Evolutionary conservation across 2,329 filamentous ascomycete species (phyloP).

Genomic region (Fusarium devonianum): DNA sequence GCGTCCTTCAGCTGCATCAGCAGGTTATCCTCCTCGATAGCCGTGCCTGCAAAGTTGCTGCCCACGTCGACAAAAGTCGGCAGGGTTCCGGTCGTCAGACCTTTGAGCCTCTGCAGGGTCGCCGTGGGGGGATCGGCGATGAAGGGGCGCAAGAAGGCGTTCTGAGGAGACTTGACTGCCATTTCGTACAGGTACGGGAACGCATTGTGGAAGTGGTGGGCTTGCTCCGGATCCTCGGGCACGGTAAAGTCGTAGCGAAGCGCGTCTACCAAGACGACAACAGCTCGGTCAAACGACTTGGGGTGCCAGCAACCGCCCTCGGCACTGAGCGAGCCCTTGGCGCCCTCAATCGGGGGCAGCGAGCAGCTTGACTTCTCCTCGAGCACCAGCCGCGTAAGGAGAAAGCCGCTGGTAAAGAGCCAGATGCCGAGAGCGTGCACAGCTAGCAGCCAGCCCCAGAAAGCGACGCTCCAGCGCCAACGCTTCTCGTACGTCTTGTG

Average conservation of each 20-base stretch:
- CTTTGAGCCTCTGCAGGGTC: slow-evolving; percentile 91
- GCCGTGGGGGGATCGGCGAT: slow-evolving; percentile 96
- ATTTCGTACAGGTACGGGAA: slow-evolving; percentile 88
- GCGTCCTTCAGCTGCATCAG: slow-evolving; percentile 71
- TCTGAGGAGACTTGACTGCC: slow-evolving; percentile 73
- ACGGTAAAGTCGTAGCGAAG: slow-evolving; percentile 97
- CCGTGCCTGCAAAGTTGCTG: slow-evolving; percentile 93
- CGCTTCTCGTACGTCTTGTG: slow-evolving; percentile 60
- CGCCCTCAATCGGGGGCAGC: slow-evolving; percentile 68
- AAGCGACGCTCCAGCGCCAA: slow-evolving; percentile 67
- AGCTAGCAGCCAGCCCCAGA: slow-evolving; percentile 74
- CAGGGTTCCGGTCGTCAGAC: slow-evolving; percentile 90
- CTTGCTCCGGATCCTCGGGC: slow-evolving; percentile 60
- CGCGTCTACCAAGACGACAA: slow-evolving; percentile 91
- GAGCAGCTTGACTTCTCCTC: slow-evolving; percentile 77
- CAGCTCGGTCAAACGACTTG: slow-evolving; percentile 89
- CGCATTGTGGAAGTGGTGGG: slow-evolving; percentile 78
- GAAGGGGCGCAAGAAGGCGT: slow-evolving; percentile 91
- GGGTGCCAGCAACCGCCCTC: slow-evolving; percentile 92
- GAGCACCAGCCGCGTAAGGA: slow-evolving; percentile 84
- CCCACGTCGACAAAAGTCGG: slow-evolving; percentile 95
- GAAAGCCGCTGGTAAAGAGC: slow-evolving; percentile 93
- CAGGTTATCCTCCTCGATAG: slow-evolving; percentile 91
- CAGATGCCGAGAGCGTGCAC: slow-evolving; percentile 84
- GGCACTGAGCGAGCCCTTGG: slow-evolving; percentile 50